Evolutionary conservation across 108 stramenopile genomes (phyloP).

Genomic region (Discostella stelligeroides): DNA sequence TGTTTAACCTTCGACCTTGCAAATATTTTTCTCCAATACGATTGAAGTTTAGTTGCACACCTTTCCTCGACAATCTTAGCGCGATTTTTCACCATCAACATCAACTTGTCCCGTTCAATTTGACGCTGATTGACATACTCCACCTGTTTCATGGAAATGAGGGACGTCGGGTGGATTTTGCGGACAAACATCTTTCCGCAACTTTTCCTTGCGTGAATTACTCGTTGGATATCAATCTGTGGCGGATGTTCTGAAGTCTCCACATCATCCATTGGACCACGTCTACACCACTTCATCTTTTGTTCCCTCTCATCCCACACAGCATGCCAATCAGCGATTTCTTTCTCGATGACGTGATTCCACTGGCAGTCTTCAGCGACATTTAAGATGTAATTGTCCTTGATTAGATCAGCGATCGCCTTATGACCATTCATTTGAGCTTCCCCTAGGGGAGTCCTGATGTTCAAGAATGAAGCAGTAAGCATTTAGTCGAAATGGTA

Average conservation of each 20-base stretch:
- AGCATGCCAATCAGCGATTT: conserved; percentile 41
- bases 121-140: conserved; percentile 30
- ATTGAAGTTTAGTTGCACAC: conserved; percentile 37
- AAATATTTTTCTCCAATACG: conserved; percentile 26
- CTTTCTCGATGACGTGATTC: conserved; percentile 46
- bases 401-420: conserved; percentile 34
- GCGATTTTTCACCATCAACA: conserved; percentile 16
- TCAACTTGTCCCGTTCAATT: conserved; percentile 14
- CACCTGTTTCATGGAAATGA: conserved; percentile 17
- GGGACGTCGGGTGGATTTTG: conserved; percentile 25
- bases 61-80: conserved; percentile 19
- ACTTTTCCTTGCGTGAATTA: conserved; percentile 42
- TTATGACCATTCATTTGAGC: conserved; percentile 49
- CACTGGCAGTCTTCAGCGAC: conserved; percentile 27
- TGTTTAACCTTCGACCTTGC: conserved; percentile 13
- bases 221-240: conserved; percentile 34
- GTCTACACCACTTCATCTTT: conserved; percentile 21
- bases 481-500: no score
- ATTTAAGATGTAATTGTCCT: conserved; percentile 33
- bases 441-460: conserved; percentile 42
- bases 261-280: conserved; percentile 8
- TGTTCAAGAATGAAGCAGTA: not conserved
- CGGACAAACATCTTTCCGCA: conserved; percentile 18
- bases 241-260: conserved; percentile 34
- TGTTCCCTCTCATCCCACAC: conserved; percentile 30